Conservation (phyloP, 2,329 filamentous ascomycete species). For the Trichoderma simmonsii region DNA sequence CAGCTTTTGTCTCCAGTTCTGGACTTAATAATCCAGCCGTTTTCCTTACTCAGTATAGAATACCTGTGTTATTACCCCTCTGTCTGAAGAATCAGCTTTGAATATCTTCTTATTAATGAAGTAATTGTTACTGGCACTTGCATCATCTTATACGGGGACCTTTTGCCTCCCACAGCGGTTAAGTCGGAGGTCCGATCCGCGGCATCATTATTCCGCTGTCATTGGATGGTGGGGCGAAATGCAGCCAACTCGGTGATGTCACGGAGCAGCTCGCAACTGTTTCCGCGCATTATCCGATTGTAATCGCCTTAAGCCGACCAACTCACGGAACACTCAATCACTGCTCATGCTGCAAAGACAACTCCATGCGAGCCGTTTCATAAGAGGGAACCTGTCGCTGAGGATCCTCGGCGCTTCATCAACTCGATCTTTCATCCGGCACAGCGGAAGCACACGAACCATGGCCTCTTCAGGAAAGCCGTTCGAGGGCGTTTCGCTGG, state of each 20-base stretch:
- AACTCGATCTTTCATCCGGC: conserved; percentile 10
- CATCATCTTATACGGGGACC: not conserved
- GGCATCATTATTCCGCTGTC: not conserved
- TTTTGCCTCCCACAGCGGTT: not conserved
- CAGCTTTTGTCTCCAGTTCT: not conserved
- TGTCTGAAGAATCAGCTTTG: not conserved
- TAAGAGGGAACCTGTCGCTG: conserved; percentile 23
- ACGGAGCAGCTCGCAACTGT: not conserved
- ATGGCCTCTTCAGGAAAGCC: conserved; percentile 13
- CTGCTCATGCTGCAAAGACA: conserved; percentile 5
- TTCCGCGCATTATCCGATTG: conserved; percentile 1
- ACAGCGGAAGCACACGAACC: not conserved
- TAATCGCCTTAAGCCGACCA: not conserved
- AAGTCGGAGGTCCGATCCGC: conserved; percentile 3
- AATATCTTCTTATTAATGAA: not conserved
- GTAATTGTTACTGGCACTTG: not conserved
- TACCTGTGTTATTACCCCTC: not conserved
- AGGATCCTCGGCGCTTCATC: conserved; percentile 36
- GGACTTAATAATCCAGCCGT: not conserved
- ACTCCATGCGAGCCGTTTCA: not conserved
- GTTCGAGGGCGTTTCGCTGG: conserved; percentile 40
- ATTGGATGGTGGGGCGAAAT: not conserved
- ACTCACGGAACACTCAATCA: not conserved
- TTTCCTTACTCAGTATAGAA: not conserved
- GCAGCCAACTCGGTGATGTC: conserved; percentile 12